Conservation (phyloP, 441 rosid species). For the Adansonia gregorii region DNA sequence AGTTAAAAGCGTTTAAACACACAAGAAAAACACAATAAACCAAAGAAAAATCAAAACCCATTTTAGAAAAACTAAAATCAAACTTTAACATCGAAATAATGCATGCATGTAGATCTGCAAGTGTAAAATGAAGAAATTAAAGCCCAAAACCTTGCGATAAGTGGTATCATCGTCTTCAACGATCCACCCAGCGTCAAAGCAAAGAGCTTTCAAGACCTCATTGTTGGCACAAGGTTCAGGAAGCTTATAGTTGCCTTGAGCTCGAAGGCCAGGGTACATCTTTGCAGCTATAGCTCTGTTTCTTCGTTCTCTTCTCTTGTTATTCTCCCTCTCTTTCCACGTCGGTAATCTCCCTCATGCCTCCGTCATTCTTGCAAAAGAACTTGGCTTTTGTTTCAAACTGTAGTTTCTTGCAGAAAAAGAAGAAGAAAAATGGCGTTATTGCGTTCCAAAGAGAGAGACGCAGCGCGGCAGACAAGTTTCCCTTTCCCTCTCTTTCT, state of each 20-base stretch:
- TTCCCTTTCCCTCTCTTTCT: neutral
- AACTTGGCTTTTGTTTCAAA: neutral
- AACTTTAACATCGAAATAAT: neutral
- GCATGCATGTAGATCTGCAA: neutral
- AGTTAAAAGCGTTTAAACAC: neutral
- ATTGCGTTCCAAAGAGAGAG: neutral
- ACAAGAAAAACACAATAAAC: neutral
- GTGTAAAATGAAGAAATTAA: neutral
- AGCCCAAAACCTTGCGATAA: constrained; percentile 60
- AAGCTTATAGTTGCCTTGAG: constrained; percentile 71
- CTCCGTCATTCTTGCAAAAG: neutral
- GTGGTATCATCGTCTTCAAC: constrained; percentile 77
- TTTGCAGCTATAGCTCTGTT: constrained; percentile 80
- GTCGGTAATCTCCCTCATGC: constrained; percentile 27
- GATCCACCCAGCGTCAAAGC: constrained; percentile 72
- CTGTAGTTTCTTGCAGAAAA: neutral
- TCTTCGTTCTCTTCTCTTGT: constrained; percentile 70
- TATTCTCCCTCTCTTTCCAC: constrained; percentile 27
- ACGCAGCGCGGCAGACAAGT: neutral
- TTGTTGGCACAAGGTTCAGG: constrained; percentile 79
- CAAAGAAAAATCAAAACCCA: constrained; percentile 6
- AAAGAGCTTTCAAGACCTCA: constrained; percentile 77
- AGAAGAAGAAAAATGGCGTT: neutral
- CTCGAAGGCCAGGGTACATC: constrained; percentile 70
- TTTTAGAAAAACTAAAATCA: neutral